phyloP scores from a whole-genome alignment of 2,329 filamentous ascomycete species.

The Akanthomyces muscarius region DNA sequence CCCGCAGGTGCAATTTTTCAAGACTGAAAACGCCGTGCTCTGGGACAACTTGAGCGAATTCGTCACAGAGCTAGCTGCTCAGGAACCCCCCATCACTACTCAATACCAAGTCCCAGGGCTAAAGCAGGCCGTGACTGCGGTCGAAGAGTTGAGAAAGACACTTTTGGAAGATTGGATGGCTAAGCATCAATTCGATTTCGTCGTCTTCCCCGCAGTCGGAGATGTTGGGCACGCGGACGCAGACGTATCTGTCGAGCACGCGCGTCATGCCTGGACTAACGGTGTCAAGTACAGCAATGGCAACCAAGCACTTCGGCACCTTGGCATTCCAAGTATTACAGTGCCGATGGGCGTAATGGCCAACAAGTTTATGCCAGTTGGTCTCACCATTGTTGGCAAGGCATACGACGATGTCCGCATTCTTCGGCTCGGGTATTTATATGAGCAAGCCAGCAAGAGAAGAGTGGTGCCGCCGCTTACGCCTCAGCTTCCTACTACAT shows the following conservation, averaged over 20 bases:
- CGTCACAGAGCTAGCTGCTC: slow-evolving; percentile 17
- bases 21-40: slow-evolving; percentile 21
- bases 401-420: slow-evolving; percentile 41
- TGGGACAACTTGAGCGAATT: slow-evolving; percentile 21
- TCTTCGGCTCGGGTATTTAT: slow-evolving; percentile 18
- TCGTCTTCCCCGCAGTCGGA: slow-evolving; percentile 46
- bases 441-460: slow-evolving; percentile 7
- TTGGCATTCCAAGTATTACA: slow-evolving; percentile 50
- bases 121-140: slow-evolving; percentile 35
- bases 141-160: slow-evolving; percentile 45
- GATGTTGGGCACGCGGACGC: slow-evolving; percentile 46
- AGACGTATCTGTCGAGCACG: slow-evolving; percentile 30
- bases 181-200: slow-evolving; percentile 35
- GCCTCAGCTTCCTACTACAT: background rate
- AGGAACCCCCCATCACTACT: slow-evolving; percentile 17
- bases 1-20: slow-evolving; percentile 18
- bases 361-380: slow-evolving; percentile 46
- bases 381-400: slow-evolving; percentile 48
- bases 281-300: slow-evolving; percentile 52
- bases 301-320: slow-evolving; percentile 48
- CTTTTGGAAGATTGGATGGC: slow-evolving; percentile 50
- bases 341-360: slow-evolving; percentile 49
- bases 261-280: slow-evolving; percentile 27
- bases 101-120: slow-evolving; percentile 41
- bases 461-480: background rate